Conservation (phyloP, 768 basidiomycete genomes). For the Trametes sanguinea region DNA sequence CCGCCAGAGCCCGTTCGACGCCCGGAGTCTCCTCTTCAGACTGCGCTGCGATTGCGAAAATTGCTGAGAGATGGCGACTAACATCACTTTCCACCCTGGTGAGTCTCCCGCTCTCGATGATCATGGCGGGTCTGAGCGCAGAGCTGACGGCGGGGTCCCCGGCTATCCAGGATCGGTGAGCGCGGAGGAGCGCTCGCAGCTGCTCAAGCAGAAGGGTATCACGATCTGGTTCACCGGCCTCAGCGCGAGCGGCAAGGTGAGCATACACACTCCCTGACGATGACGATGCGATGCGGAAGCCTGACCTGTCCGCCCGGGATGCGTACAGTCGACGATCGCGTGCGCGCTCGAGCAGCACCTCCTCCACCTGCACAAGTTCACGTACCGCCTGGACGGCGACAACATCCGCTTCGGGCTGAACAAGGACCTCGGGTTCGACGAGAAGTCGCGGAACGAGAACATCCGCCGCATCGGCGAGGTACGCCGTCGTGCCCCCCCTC, state of each 20-base stretch:
- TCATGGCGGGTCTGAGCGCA: neutral
- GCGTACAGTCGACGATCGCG: constrained; percentile 86
- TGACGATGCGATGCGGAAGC: neutral
- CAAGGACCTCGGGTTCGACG: constrained; percentile 94
- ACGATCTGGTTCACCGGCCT: constrained; percentile 98
- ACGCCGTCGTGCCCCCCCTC: constrained; percentile 17
- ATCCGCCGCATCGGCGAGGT: constrained; percentile 98
- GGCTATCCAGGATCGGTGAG: constrained; percentile 59
- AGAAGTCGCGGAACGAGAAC: constrained; percentile 90
- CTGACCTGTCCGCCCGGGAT: neutral
- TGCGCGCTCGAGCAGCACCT: constrained; percentile 97
- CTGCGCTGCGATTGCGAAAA: neutral
- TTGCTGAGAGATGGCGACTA: constrained; percentile 38
- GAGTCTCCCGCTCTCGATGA: constrained; percentile 6
- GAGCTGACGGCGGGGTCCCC: neutral
- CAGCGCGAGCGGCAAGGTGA: constrained; percentile 91
- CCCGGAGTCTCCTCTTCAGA: neutral
- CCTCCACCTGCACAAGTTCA: constrained; percentile 79
- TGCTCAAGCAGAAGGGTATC: constrained; percentile 79
- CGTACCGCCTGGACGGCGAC: constrained; percentile 95
- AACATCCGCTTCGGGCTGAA: constrained; percentile 95
- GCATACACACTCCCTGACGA: constrained; percentile 14
- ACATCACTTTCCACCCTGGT: constrained; percentile 72
- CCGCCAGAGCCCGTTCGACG: neutral
- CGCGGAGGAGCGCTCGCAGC: constrained; percentile 60